Evolutionary conservation across 1,284 basidiomycete species (phyloP), one percentile per base, ranked within the genome.

Genomic region (Trichosporon sp.): DNA sequence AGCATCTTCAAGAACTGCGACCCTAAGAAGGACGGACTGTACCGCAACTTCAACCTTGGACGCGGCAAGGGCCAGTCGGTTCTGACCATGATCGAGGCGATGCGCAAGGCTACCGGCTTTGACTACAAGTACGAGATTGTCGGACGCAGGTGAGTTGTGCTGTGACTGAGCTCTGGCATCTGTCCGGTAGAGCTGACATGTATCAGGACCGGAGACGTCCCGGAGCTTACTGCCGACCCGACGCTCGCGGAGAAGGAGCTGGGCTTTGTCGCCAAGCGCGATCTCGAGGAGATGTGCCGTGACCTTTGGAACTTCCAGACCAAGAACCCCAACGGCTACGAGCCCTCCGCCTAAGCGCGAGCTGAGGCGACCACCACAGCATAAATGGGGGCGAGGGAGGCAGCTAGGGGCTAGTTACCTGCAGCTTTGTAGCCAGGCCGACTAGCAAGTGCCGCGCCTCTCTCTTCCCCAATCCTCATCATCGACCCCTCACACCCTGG

Each of bases 1-100:
- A 68, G 71, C 65, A 77, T 80, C 73, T 79, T 81, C 59, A 74
- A 78, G 16, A 71, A 78, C 25, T 77, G 78, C 67, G 76, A 78
- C 60, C 60, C 56, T 23, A 69, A 62, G 25, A 63, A 64, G 32
- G 75, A 74, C 44, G 74, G 89, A 64, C 81, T 83, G 70, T 96
- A 85, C 85, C 92, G 95, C 80, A 92, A 92, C 13, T 99, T 95
- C 84, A 99, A 99, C 82, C 87, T 99, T 34, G 96, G 96, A 56
- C 92, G 90, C 76, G 96, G 96, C 44, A 85, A 87, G 64, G 96
- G 95, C 44, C 88, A 93, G 85, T 92, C 89, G 71, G 95, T 99
- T 25, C 84, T 97, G 59, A 87, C 96, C 78, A 98, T 99, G 80
- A 86, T 97, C 63, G 90, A 92, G 60, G 95, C 95, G 14, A 99